Conservation (phyloP, 768 basidiomycete genomes). For the Epithele typhae region DNA sequence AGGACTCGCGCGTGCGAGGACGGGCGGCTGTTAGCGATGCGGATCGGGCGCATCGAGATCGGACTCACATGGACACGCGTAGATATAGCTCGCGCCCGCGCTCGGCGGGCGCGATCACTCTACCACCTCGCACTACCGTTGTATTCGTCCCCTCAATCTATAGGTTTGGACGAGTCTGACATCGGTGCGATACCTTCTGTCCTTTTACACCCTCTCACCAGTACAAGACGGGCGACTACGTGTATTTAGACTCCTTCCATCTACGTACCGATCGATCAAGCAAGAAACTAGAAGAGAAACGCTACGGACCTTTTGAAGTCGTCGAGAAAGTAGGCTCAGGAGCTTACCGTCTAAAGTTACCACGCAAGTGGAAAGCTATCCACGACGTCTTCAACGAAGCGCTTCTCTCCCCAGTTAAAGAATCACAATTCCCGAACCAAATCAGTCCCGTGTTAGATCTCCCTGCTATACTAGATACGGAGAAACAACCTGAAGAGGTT, state of each 20-base stretch:
- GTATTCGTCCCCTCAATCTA: too few species aligned
- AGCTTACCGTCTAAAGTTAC: slow-evolving; percentile 23
- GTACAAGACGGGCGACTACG: slow-evolving; percentile 20
- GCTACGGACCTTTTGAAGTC: slow-evolving; percentile 24
- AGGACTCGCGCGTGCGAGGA: too few species aligned
- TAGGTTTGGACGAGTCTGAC: too few species aligned
- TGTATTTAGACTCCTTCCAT: slow-evolving; percentile 24
- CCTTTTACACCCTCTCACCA: too few species aligned
- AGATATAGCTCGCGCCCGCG: too few species aligned
- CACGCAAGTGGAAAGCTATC: slow-evolving; percentile 18
- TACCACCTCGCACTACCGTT: too few species aligned
- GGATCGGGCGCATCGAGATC: too few species aligned
- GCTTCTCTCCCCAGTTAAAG: slow-evolving; percentile 9
- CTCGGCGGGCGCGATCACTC: too few species aligned
- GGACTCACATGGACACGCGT: too few species aligned
- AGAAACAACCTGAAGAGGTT: slow-evolving; percentile 16
- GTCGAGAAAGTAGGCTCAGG: slow-evolving; percentile 16
- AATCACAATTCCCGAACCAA: slow-evolving; percentile 5
- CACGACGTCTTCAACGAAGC: slow-evolving; percentile 24
- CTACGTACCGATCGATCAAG: slow-evolving; percentile 19
- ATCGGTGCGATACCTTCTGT: too few species aligned
- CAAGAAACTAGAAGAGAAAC: slow-evolving; percentile 21
- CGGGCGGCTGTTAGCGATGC: too few species aligned
- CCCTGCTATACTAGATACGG: slow-evolving; percentile 7
- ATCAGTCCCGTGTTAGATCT: slow-evolving; percentile 3